Base-by-base conservation (phyloP, 2,329 filamentous ascomycete genomes). In the Dryadomyces quercivorus region DNA sequence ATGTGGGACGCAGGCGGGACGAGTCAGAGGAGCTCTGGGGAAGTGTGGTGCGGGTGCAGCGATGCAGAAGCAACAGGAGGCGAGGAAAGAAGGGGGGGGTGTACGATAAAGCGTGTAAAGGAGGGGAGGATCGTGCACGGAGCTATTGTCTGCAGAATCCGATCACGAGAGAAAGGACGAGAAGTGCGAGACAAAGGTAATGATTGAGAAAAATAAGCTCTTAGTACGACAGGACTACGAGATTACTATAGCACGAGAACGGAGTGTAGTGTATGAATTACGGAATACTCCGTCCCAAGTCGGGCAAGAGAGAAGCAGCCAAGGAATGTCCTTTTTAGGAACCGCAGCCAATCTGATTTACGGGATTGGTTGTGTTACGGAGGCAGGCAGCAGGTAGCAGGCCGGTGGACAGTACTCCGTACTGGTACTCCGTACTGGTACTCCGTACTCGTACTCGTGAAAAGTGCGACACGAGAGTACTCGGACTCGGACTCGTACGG, bases 1-100 rank as follows among this genome's bases (percentile, higher is more conserved):
- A 20, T 36, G 50, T 51, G 50, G 50, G 50, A 51, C 50, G 40
- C 31, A 21, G 10, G 50, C 43, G 50, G 50, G 50, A 51, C 50
- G 50, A 51, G 38, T 50, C 16, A 15, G 38, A 40, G 48, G 38
- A 21, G 48, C n/a, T 50, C 34, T 50, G 48, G 48, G 48, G 48
- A 50, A 50, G 18, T 16, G 48, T 40, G 49, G 34, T 50, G 34
- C 48, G 40, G 34, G 5, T 50, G 38, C 47, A 16, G 31, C 31
- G 26, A n/a, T 22, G 36, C 18, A 36, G 49, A 20, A 38, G 5
- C 16, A 50, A 10, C 31, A 50, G 48, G 21, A 50, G 48, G 31
- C 9, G 34, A 40, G 13, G 18, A n/a, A 50, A 20, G 22, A 16
- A 16, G 48, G 21, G 15, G 18, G 49, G 16, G 38, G 12, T 20